Percentiles rank a stretch among this genome's conserved stretches.
These are phyloP conservation scores for Patellifolia procumbens DNA, from an alignment of 179 eudicot genomes.

Conservation along the genomic window DNA sequence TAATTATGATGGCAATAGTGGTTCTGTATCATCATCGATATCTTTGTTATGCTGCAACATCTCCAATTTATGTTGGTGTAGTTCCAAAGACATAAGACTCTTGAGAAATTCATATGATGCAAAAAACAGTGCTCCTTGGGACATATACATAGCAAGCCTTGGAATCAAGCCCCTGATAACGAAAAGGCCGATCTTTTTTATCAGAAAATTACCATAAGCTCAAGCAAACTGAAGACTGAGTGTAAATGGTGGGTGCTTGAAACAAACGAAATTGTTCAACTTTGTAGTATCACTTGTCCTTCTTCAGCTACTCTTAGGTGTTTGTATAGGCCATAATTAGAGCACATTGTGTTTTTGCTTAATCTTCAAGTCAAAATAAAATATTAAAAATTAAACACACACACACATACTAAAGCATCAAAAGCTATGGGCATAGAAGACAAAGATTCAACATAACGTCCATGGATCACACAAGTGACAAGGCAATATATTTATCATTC, in stretches of 20 bases:
- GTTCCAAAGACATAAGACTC: conserved; percentile 50
- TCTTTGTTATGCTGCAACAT: conserved; percentile 26
- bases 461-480: background rate
- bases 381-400: background rate
- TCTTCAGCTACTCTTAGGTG: conserved; percentile 12
- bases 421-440: background rate
- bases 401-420: too few species aligned
- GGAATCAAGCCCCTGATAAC: conserved; percentile 85
- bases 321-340: conserved; percentile 8
- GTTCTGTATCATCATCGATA: conserved; percentile 27
- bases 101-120: conserved; percentile 87
- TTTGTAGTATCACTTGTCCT: background rate
- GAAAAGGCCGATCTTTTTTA: background rate
- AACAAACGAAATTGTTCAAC: background rate
- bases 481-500: background rate
- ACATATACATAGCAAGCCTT: conserved; percentile 83
- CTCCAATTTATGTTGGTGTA: conserved; percentile 30
- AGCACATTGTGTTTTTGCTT: conserved; percentile 20
- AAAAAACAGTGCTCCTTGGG: conserved; percentile 94
- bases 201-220: conserved; percentile 8
- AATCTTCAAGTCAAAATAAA: conserved; percentile 20
- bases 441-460: background rate
- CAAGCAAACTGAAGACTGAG: background rate
- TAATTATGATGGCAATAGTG: conserved; percentile 17
- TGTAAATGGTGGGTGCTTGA: conserved; percentile 1